A percentile compares a stretch with the other conserved stretches of the same genome.
phyloP scores from a whole-genome alignment of 768 basidiomycete species.

The Agrocybe pediades region DNA sequence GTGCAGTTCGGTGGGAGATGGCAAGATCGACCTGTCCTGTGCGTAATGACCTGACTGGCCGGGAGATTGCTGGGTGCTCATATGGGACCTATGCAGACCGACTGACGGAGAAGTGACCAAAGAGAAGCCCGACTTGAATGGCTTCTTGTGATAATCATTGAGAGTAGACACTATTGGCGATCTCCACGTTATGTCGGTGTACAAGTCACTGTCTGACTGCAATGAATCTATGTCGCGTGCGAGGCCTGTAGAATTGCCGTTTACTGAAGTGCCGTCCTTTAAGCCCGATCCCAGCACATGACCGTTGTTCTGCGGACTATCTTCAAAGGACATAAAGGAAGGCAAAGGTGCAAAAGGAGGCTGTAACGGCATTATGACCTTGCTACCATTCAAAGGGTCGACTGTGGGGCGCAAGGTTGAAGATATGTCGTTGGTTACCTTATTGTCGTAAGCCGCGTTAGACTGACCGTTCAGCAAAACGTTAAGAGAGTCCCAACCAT shows the following conservation, averaged over 20 bases:
- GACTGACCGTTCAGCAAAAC: background rate
- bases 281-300: too few species aligned
- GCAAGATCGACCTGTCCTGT: conserved; percentile 10
- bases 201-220: conserved; percentile 50
- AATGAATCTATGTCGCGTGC: conserved; percentile 22
- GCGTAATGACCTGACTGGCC: conserved; percentile 8
- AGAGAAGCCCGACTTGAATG: conserved; percentile 8
- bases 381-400: background rate
- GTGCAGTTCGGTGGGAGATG: conserved; percentile 10
- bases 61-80: conserved; percentile 8
- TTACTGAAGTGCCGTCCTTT: too few species aligned
- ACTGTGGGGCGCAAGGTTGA: background rate
- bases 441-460: background rate
- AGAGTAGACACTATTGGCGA: conserved; percentile 17
- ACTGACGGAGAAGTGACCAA: conserved; percentile 15
- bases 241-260: conserved; percentile 12
- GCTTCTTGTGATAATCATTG: conserved; percentile 14
- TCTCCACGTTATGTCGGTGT: conserved; percentile 56
- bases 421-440: background rate
- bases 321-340: background rate
- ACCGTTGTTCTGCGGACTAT: background rate
- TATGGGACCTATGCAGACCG: conserved; percentile 12
- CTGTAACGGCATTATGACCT: background rate
- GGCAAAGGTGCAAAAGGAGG: background rate
- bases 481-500: background rate